Evolutionary conservation across 306 rosid species (phyloP), one percentile per base, ranked within the genome.

Genomic region (Lotus japonicus): DNA sequence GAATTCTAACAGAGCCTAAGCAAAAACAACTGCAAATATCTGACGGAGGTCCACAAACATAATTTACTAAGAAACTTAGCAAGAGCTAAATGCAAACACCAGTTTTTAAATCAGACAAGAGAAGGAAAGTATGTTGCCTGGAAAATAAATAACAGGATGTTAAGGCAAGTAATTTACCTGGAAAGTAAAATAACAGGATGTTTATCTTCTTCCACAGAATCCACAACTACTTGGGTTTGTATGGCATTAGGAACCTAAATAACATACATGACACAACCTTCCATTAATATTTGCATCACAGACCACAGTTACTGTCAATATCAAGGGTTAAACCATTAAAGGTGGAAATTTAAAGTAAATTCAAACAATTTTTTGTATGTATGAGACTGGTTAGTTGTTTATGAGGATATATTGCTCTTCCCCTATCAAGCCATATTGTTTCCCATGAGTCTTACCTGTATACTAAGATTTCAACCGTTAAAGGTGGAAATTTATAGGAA

Each of bases 121-220:
- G 62, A 56, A 38, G 63, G 46, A 16, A 58, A 76, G 60, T 57
- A 60, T 60, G 68, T 68, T 78, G 87, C 98, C 95, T 83, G 63
- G 89, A 88, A 85, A 92, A 95, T 66, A 79, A 78, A 90, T 62
- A 50, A 90, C 83, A 13, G 98, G 98, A 67, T 92, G 98, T 63
- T 80, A 56, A 38, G 63, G 46, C 11, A 58, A 76, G 56, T 57
- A 60, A 70, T 73, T 68, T 78, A 90, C 98, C 97, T 83, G 56
- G 89, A 90, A 86, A 92, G 97, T 66, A 79, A 58, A 80, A 90
- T 62, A 50, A 90, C 83, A 16, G 98, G 98, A 67, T 92, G 98
- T 59, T 80, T 83, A 58, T 92, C 87, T 66, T 86, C 88, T 79
- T 83, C 96, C 66, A 72, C 62, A 73, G 49, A 83, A 82, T 81